Evolutionary conservation across 2,329 filamentous ascomycete genomes (phyloP), one percentile per base, ranked within the genome.

Genomic region (Tolypocladium amazonense): DNA sequence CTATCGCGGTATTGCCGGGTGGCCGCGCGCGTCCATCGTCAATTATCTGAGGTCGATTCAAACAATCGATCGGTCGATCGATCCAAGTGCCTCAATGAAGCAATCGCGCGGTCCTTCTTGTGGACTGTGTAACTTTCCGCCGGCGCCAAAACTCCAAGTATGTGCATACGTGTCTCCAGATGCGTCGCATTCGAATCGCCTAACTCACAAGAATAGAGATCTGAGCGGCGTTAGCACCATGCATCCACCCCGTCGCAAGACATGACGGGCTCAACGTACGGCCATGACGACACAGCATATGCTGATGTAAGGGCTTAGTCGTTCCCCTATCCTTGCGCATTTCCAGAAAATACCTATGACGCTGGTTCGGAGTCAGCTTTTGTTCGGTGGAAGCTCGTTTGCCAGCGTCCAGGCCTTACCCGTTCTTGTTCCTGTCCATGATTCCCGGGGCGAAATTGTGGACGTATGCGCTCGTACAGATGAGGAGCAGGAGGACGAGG

Each of bases 271-370:
- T 35, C 11, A 35, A 15, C 81, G 62, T 74, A 97, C 94, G 65
- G 94, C 94, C 92, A 99, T 97, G 68, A 91, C 75, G 38, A 97
- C 81, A 73, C 93, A 97, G 73, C 91, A 95, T 72, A 97, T 79
- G 77, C 91, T 95, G 68, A 99, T 90, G 74, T 97, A 97, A 50
- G 94, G 94, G 72, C 92, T 97, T 65, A 99, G 73, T 64, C 94
- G 80, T 79, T 99, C 94, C 43, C 94, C 94, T 71, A 99, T 86
- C 64, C 94, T 82, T 33, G 94, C 94, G 64, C 86, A 92, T 76
- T 97, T 97, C 94, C 94, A 99, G 72, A 97, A 95, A 63, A 96
- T 88, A 58, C 91, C 90, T 67, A 91, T 84, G 57, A 91, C 77
- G 18, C 88, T 92, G 65, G 60, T 30, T 38, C 12, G 3, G 5